Base-by-base conservation (phyloP, 768 basidiomycete genomes). In the Amylocystis lapponica region DNA sequence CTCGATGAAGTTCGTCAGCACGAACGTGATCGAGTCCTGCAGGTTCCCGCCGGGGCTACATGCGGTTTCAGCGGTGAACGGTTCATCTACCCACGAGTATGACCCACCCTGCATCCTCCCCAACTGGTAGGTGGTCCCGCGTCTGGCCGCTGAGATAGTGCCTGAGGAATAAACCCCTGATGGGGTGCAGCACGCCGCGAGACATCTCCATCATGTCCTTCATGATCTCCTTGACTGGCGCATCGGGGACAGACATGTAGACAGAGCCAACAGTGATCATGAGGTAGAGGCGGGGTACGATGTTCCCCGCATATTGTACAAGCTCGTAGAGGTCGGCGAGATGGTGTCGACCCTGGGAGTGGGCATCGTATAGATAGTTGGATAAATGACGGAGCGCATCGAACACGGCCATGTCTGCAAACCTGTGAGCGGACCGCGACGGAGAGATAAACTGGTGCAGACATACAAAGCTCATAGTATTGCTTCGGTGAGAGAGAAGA, bases 131-230 rank as follows among this genome's bases (percentile, higher is more conserved):
- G 59, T 95, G 81, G 58, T 97, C 94, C 51, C 93, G 76, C 13
- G 96, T 98, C 69, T 98, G 94, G 12, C 96, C 95, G 47, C 88
- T 92, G 26, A 98, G 80, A 64, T 98, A 98, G 61, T 99, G 95
- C 21, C 95, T 76, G 27, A 99, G 71, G 67, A 99, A 99, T 26
- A 99, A 69, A 14, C 96, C 96, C 35, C 96, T 76, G 38, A 93
- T 91, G n/a, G 96, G 95, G 61, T 98, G 93, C 50, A 98, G 74
- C 4, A 99, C 92, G 48, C 96, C 96, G 16, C 93, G 74, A 27
- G 92, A 92, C 96, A 98, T 98, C 65, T 99, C 96, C 86, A 99
- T 86, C 95, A 98, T 97, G 65, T 99, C 96, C 74, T 96, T 98
- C 95, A 98, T 99, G 49, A 99, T 92, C 69, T 99, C 95, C 72